Base-by-base conservation (phyloP, 306 rosid species). In the Quercus bicolor region DNA sequence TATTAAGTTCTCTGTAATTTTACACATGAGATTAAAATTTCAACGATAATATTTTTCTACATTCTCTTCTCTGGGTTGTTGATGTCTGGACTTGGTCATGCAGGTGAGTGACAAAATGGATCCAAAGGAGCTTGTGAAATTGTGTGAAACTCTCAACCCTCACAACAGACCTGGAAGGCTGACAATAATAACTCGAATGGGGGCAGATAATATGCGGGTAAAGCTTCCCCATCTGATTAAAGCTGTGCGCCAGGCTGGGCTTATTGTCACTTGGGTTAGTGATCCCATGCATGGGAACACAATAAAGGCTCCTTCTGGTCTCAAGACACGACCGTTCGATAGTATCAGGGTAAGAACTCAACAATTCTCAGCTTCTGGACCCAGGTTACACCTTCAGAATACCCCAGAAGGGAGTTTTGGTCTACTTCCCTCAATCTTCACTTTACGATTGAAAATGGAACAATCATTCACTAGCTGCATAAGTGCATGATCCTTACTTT, bases 231-330 rank as follows among this genome's bases (percentile, higher is more conserved):
- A 68, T 73, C 80, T 85, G 29, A 85, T 85, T 29, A 76, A 86
- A 79, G 89, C 77, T 6, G 82, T 73, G 23, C 82, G 86, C 24
- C 84, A 79, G 15, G 84, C 86, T 0, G 89, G 89, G 72, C 79
- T 82, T 76, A 79, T 85, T 0, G 89, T 82, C 24, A 85, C 89
- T 3, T 85, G 86, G 89, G 86, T 85, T 56, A 76, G 89, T 37
- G 88, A 85, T 61, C 88, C 88, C 43, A 85, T 85, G 88, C 88
- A 85, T 65, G 84, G 88, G 37, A 85, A 85, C 82, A 85, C 88
- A n/a, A 85, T 85, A 52, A 82, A 82, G 69, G 88, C 86, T 59
- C 86, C 84, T 20, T 79, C 81, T 53, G 88, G 86, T 43, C 88
- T 85, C n/a, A 85, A 85, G 84, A 85, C 88, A 21, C 79, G 88